phyloP scores from a whole-genome alignment of 2,329 filamentous ascomycete species.

The Grosmannia serpens region DNA sequence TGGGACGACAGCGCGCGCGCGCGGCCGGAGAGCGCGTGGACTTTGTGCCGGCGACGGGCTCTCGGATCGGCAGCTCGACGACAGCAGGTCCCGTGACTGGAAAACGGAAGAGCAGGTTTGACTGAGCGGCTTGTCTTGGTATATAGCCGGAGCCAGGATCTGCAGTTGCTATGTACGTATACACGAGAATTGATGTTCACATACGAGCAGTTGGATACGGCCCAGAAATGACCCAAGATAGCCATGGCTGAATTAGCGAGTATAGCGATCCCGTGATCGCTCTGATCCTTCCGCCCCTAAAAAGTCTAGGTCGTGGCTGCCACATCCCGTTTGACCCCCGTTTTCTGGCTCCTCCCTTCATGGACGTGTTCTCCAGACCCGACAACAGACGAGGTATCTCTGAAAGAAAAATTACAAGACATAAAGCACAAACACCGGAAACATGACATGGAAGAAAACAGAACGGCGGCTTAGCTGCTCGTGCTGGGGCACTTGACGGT shows the following conservation, averaged over 20 bases:
- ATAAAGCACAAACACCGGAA: background rate
- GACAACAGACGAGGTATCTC: background rate
- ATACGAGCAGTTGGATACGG: too few relatives aligned
- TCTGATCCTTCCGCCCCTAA: too few relatives aligned
- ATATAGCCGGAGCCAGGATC: background rate
- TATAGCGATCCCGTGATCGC: too few relatives aligned
- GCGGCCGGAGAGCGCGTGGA: slow-evolving; percentile 32
- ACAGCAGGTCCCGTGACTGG: background rate
- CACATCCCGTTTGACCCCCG: too few relatives aligned
- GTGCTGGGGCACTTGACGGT: slow-evolving; percentile 14
- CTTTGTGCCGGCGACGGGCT: slow-evolving; percentile 31
- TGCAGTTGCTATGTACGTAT: background rate
- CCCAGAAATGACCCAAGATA: too few relatives aligned
- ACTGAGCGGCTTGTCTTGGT: background rate
- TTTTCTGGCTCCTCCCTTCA: too few relatives aligned
- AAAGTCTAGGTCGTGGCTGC: too few relatives aligned
- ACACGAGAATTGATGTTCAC: too few relatives aligned
- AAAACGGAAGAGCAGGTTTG: background rate
- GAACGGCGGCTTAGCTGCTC: background rate
- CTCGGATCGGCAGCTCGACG: background rate
- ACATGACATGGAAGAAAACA: background rate
- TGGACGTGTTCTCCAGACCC: background rate
- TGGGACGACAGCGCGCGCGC: slow-evolving; percentile 33
- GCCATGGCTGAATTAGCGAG: too few relatives aligned
- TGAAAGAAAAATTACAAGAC: background rate